These are phyloP conservation scores for Marsdenia floribunda DNA, from an alignment of 257 asterid genomes.

Conservation along the genomic window DNA sequence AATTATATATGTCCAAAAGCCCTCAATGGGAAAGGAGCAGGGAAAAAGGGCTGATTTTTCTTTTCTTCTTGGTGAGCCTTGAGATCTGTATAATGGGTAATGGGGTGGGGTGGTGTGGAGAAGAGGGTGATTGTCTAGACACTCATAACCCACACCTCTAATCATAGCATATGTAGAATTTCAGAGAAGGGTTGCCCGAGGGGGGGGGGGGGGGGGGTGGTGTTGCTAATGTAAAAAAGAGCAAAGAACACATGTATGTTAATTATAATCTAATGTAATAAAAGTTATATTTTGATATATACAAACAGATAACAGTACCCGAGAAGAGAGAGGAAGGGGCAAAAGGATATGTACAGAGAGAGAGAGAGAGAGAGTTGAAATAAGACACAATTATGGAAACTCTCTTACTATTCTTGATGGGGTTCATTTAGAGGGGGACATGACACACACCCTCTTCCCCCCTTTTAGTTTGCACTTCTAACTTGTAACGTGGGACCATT, in stretches of 20 bases:
- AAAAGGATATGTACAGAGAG: slow-evolving; percentile 31
- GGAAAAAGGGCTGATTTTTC: neutral
- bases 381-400: slow-evolving; percentile 35
- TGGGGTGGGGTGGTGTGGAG: neutral
- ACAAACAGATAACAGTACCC: slow-evolving; percentile 10
- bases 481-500: slow-evolving; percentile 21
- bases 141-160: slow-evolving; percentile 30
- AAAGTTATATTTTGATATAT: neutral
- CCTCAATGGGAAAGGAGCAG: neutral
- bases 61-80: neutral
- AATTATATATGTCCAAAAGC: neutral
- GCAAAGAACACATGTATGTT: neutral
- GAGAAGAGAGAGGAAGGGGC: neutral
- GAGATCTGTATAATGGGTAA: neutral
- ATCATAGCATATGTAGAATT: slow-evolving; percentile 18
- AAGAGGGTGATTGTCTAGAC: slow-evolving; percentile 20
- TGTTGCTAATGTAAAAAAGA: neutral
- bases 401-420: slow-evolving; percentile 32
- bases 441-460: slow-evolving; percentile 21
- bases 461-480: slow-evolving; percentile 25
- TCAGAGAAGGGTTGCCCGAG: neutral
- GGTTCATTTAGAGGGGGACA: slow-evolving; percentile 33
- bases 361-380: too few relatives aligned
- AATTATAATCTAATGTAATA: neutral
- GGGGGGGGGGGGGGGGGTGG: neutral